Conservation (phyloP, 345 rosid genomes). For the Citrus trifoliata region DNA sequence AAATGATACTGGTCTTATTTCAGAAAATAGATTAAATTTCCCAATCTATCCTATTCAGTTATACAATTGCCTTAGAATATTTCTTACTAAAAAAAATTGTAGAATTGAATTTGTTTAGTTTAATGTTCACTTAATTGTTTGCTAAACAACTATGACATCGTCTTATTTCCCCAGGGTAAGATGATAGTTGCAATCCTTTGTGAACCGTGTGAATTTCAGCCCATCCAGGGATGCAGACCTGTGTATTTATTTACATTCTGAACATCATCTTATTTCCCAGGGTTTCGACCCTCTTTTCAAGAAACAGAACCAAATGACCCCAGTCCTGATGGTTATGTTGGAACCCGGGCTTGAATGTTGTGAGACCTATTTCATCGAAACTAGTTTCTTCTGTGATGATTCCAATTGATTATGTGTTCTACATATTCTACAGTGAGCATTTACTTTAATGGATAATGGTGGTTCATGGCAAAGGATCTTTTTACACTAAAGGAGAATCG, state of each 20-base stretch:
- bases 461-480: background rate
- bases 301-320: background rate
- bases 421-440: background rate
- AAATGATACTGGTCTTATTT: background rate
- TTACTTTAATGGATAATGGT: background rate
- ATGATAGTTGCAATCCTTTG: background rate
- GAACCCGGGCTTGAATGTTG: background rate
- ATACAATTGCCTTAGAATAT: background rate
- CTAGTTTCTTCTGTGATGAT: background rate
- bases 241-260: background rate
- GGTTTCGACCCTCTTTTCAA: background rate
- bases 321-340: background rate
- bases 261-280: no score
- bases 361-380: background rate
- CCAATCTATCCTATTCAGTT: background rate
- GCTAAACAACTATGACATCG: background rate
- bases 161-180: background rate
- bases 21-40: background rate
- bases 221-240: background rate
- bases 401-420: background rate
- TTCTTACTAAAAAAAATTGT: background rate
- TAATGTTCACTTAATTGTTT: background rate
- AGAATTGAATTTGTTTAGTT: background rate
- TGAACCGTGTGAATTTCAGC: background rate
- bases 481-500: background rate